Conservation (phyloP, 345 rosid species). For the Melaleuca alternifolia region DNA sequence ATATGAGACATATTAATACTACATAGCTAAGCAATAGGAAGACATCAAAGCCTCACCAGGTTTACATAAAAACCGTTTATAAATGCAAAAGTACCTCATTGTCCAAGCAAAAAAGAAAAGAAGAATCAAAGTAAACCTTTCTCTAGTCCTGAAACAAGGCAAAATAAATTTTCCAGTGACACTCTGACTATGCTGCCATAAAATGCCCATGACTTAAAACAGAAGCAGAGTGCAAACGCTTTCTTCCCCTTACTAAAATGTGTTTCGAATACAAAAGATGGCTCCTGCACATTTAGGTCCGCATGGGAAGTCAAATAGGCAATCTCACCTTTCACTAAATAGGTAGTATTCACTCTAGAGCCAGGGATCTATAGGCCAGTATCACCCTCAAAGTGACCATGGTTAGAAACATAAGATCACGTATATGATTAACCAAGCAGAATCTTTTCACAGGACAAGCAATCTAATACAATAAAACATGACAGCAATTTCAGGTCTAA, state of each 20-base stretch:
- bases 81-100: background rate
- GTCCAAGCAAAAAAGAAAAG: background rate
- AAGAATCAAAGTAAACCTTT: background rate
- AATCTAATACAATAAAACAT: background rate
- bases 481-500: background rate
- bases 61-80: background rate
- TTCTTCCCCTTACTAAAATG: background rate
- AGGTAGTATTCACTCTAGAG: background rate
- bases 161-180: background rate
- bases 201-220: background rate
- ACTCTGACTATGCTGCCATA: background rate
- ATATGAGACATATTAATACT: background rate
- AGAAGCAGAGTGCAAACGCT: background rate
- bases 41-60: background rate
- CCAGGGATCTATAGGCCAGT: background rate
- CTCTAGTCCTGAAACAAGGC: background rate
- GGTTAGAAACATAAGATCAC: background rate
- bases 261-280: background rate
- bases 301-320: background rate
- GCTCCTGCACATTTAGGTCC: background rate
- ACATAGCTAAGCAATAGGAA: background rate
- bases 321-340: background rate
- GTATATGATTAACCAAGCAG: background rate
- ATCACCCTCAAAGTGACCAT: background rate
- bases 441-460: background rate